Evolutionary conservation across 257 asterid genomes (phyloP).

Genomic region (Apocynum venetum): DNA sequence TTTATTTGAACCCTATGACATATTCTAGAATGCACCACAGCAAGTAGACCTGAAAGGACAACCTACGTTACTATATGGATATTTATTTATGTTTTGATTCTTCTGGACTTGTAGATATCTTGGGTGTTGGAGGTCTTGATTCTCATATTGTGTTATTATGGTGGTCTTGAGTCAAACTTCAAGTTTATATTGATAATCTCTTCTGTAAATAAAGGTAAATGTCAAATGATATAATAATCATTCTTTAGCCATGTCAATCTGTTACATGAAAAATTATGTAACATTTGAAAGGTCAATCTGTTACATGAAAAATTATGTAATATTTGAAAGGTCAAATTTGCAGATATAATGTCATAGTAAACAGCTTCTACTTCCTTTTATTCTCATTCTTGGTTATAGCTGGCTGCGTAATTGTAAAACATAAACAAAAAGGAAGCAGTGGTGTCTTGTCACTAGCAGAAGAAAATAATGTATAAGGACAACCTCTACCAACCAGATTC

Average conservation of each 20-base stretch:
- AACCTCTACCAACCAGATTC: neutral
- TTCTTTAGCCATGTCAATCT: neutral
- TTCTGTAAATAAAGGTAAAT: neutral
- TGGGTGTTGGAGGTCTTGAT: neutral
- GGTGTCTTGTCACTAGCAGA: neutral
- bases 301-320: neutral
- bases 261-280: neutral
- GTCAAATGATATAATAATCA: neutral
- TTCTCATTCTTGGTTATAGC: neutral
- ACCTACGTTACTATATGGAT: neutral
- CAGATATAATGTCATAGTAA: neutral
- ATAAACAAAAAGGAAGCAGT: neutral
- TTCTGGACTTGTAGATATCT: neutral
- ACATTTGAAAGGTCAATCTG: neutral
- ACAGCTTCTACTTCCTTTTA: neutral
- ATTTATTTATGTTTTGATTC: neutral
- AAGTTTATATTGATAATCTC: too few relatives aligned
- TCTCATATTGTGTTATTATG: too few relatives aligned
- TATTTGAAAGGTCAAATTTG: neutral
- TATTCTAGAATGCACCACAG: neutral
- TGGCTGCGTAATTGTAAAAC: neutral
- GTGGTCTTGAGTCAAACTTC: too few relatives aligned
- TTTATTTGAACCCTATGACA: neutral
- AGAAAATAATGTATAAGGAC: neutral
- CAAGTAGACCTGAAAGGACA: neutral